Evolutionary conservation across 169 alveolate genomes (phyloP).

Genomic region (Plasmodium berghei): DNA sequence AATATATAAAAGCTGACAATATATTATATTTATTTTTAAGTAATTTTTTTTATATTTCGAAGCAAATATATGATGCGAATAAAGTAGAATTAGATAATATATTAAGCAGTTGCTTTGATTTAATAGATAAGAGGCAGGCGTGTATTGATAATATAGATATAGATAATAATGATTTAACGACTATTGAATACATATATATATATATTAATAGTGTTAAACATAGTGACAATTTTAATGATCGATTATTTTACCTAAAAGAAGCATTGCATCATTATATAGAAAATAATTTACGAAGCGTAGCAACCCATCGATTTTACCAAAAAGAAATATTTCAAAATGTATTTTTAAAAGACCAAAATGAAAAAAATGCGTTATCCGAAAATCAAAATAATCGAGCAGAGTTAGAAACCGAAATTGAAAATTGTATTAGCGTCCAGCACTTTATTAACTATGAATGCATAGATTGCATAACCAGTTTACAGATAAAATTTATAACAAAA

Average conservation of each 20-base stretch:
- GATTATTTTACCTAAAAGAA: slow-evolving; percentile 62
- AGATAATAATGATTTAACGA: slow-evolving; percentile 58
- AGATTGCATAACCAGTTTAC: slow-evolving; percentile 45
- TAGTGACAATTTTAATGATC: slow-evolving; percentile 75
- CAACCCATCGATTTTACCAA: slow-evolving; percentile 75
- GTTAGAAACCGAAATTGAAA: slow-evolving; percentile 11
- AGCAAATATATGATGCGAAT: slow-evolving; percentile 60
- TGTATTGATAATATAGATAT: slow-evolving; percentile 66
- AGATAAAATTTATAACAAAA: slow-evolving; percentile 43
- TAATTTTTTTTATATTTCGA: slow-evolving; percentile 72
- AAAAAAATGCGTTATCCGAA: not conserved
- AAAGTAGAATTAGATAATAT: slow-evolving; percentile 43
- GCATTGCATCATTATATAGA: slow-evolving; percentile 49
- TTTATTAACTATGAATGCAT: slow-evolving; percentile 53
- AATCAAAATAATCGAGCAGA: not conserved
- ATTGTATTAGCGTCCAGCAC: slow-evolving; percentile 27
- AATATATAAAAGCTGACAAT: slow-evolving; percentile 58
- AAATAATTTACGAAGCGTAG: slow-evolving; percentile 73
- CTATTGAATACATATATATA: slow-evolving; percentile 61
- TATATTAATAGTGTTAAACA: slow-evolving; percentile 66
- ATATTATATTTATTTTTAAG: slow-evolving; percentile 68
- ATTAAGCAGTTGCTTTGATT: slow-evolving; percentile 42
- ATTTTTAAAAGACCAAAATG: slow-evolving; percentile 41
- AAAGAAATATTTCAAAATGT: slow-evolving; percentile 69
- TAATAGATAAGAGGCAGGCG: slow-evolving; percentile 61